These are phyloP conservation scores for Carex pumila DNA, from an alignment of 176 grass and related monocot genomes.

Conservation along the genomic window DNA sequence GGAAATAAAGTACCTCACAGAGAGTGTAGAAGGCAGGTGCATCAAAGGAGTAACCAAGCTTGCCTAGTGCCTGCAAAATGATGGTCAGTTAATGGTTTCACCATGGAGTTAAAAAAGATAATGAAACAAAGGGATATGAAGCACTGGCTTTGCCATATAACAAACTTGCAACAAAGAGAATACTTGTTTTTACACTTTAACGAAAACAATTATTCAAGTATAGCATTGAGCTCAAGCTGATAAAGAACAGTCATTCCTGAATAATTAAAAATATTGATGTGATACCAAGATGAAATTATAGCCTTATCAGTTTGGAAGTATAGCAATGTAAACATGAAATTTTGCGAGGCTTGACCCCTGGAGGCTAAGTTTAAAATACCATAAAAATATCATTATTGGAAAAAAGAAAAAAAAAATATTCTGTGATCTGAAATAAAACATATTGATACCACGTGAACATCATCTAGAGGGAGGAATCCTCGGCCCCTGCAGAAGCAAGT, in stretches of 20 bases:
- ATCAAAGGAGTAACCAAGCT: constrained; percentile 43
- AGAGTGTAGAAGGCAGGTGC: constrained; percentile 48
- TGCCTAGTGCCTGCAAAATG: constrained; percentile 36
- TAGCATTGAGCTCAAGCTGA: neutral
- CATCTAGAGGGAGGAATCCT: constrained; percentile 73
- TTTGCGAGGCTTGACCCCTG: neutral
- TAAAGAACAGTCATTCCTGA: neutral
- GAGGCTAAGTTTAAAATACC: neutral
- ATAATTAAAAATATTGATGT: neutral
- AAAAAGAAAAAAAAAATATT: neutral
- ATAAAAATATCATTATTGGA: neutral
- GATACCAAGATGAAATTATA: neutral
- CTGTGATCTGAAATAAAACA: constrained; percentile 15
- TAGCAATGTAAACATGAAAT: neutral
- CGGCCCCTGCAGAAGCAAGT: constrained; percentile 36
- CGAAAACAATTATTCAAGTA: neutral
- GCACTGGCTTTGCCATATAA: neutral
- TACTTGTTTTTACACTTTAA: neutral
- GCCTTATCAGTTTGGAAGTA: neutral
- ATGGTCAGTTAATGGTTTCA: neutral
- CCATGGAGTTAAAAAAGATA: neutral
- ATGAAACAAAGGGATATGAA: neutral
- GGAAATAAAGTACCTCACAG: constrained; percentile 32
- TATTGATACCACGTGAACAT: constrained; percentile 51
- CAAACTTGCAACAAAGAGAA: neutral